These are phyloP conservation scores for Ophiostoma angusticollis DNA, from an alignment of 2,329 filamentous ascomycete species.

Conservation along the genomic window DNA sequence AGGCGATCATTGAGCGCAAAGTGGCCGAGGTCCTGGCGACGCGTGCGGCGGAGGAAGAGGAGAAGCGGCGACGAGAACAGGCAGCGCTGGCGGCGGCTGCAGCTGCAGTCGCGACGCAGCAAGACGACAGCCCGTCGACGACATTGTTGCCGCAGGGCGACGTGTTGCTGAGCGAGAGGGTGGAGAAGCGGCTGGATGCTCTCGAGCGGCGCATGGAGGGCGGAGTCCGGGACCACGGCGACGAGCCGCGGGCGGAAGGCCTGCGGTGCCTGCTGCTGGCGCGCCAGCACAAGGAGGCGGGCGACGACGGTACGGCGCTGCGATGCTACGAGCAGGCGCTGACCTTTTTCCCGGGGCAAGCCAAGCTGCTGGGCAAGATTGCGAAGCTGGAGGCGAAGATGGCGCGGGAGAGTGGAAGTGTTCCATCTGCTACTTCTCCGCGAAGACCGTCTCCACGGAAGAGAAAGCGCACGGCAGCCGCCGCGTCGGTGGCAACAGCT, in stretches of 20 bases:
- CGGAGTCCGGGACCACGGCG: conserved; percentile 20
- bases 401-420: conserved; percentile 14
- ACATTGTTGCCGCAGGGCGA: conserved; percentile 14
- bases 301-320: conserved; percentile 65
- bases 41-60: conserved; percentile 39
- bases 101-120: conserved; percentile 1
- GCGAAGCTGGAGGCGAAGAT: conserved; percentile 45
- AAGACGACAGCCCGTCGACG: background rate
- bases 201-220: conserved; percentile 74
- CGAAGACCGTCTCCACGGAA: conserved; percentile 6
- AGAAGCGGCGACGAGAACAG: conserved; percentile 21
- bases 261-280: conserved; percentile 80
- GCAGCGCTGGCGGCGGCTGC: conserved; percentile 18
- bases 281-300: conserved; percentile 74
- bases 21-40: conserved; percentile 79
- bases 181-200: conserved; percentile 69
- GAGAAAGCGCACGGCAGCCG: conserved; percentile 4
- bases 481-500: conserved; percentile 4
- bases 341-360: conserved; percentile 75
- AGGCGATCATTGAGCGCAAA: conserved; percentile 84
- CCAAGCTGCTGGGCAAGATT: conserved; percentile 62
- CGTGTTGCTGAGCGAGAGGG: conserved; percentile 58
- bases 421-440: background rate
- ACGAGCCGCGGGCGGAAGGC: conserved; percentile 68
- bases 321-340: conserved; percentile 77